Evolutionary conservation across 495 filamentous ascomycete genomes (phyloP).

Genomic region (Peziza echinospora): DNA sequence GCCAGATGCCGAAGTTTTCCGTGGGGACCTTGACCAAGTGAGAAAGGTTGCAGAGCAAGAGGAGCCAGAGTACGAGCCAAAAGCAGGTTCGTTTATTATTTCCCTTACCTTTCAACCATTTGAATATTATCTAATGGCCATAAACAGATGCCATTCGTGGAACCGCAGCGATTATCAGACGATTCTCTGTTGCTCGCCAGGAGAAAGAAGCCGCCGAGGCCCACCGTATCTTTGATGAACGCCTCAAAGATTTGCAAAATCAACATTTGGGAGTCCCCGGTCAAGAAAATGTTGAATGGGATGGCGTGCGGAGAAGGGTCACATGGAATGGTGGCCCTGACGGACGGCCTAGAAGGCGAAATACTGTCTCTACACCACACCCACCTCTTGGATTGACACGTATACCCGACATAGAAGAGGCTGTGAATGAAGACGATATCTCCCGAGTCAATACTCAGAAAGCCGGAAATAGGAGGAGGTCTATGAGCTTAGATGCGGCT

Average conservation of each 20-base stretch:
- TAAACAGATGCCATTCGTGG: slow-evolving; percentile 74
- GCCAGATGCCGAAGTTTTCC: slow-evolving; percentile 79
- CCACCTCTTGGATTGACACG: slow-evolving; percentile 76
- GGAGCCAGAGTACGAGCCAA: slow-evolving; percentile 85
- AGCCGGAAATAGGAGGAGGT: slow-evolving; percentile 23
- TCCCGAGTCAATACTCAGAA: slow-evolving; percentile 35
- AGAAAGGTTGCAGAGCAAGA: slow-evolving; percentile 85
- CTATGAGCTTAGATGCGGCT: slow-evolving; percentile 26
- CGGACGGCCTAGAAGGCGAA: slow-evolving; percentile 19
- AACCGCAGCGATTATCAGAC: slow-evolving; percentile 67
- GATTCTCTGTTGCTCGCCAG: slow-evolving; percentile 52
- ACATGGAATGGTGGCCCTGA: slow-evolving; percentile 30
- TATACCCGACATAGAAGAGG: slow-evolving; percentile 49
- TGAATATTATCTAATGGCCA: no score
- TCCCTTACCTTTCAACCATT: no score
- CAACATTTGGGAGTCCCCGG: slow-evolving; percentile 41
- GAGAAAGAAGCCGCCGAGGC: slow-evolving; percentile 67
- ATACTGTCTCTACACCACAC: slow-evolving; percentile 32
- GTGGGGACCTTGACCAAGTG: slow-evolving; percentile 83
- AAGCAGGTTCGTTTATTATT: slow-evolving; percentile 39
- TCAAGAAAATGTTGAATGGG: slow-evolving; percentile 74
- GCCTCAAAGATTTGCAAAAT: slow-evolving; percentile 44
- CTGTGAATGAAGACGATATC: slow-evolving; percentile 29
- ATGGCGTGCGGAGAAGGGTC: slow-evolving; percentile 66
- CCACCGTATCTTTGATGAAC: slow-evolving; percentile 57